phyloP scores from a whole-genome alignment of 148 eudicot species.

The Vaccinium corymbosum region DNA sequence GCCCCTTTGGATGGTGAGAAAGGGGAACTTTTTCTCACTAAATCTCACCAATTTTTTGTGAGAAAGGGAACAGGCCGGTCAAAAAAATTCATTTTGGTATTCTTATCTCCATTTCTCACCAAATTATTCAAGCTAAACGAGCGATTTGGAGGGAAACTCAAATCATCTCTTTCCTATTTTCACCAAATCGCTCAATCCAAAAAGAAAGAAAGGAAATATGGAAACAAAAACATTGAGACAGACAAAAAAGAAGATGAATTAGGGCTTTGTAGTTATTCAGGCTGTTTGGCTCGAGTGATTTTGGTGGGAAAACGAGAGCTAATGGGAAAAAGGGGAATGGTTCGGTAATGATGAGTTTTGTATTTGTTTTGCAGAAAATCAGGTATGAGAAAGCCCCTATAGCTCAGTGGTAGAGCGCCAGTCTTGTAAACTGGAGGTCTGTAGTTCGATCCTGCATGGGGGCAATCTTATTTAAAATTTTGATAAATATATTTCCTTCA shows the following conservation, averaged over 20 bases:
- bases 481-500: background rate
- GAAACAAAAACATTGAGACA: background rate
- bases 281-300: background rate
- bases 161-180: too few relatives aligned
- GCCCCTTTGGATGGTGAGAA: too few relatives aligned
- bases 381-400: slow-evolving; percentile 30
- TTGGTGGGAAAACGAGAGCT: background rate
- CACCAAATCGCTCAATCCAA: too few relatives aligned
- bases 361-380: background rate
- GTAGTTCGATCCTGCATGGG: slow-evolving; percentile 53
- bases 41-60: too few relatives aligned
- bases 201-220: background rate
- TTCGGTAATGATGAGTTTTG: too few relatives aligned
- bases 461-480: slow-evolving; percentile 21
- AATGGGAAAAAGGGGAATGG: background rate
- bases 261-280: background rate
- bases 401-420: slow-evolving; percentile 75
- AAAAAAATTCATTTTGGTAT: too few relatives aligned
- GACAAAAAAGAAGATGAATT: background rate
- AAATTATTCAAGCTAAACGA: too few relatives aligned
- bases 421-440: slow-evolving; percentile 62
- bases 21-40: too few relatives aligned
- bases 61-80: too few relatives aligned
- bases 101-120: too few relatives aligned
- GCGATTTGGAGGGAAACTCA: too few relatives aligned